phyloP scores from a whole-genome alignment of 305 asterid genomes.

The Petunia hybrid region DNA sequence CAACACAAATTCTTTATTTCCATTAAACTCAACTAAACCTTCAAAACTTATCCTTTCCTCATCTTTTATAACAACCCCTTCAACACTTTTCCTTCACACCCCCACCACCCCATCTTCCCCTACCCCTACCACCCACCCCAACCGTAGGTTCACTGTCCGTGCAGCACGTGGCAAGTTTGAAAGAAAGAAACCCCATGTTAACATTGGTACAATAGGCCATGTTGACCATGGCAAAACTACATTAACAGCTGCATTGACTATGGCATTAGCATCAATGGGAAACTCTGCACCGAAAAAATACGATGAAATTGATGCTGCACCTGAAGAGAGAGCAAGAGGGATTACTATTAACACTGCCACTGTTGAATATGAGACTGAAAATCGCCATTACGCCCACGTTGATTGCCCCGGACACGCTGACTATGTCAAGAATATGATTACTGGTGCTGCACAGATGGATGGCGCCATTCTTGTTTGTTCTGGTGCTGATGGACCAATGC shows the following conservation, averaged over 20 bases:
- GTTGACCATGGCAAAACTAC: conserved; percentile 95
- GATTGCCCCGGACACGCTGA: conserved; percentile 78
- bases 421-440: conserved; percentile 75
- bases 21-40: conserved; percentile 44
- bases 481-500: conserved; percentile 89
- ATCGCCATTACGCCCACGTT: conserved; percentile 72
- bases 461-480: conserved; percentile 77
- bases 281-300: conserved; percentile 67
- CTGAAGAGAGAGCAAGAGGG: conserved; percentile 75
- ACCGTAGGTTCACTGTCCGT: conserved; percentile 50
- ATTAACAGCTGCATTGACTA: conserved; percentile 79
- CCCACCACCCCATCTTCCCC: conserved; percentile 34
- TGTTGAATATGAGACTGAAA: conserved; percentile 75
- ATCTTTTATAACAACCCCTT: conserved; percentile 45
- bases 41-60: conserved; percentile 54
- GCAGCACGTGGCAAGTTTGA: conserved; percentile 80
- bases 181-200: conserved; percentile 79
- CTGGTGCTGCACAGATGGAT: conserved; percentile 85
- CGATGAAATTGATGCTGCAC: conserved; percentile 77
- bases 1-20: neutral
- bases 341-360: conserved; percentile 73
- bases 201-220: conserved; percentile 90
- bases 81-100: conserved; percentile 41
- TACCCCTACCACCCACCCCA: conserved; percentile 27
- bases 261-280: conserved; percentile 63